Conservation (phyloP, 192 early-diverging fungal genomes). For the Martensiomyces pterosporus region DNA sequence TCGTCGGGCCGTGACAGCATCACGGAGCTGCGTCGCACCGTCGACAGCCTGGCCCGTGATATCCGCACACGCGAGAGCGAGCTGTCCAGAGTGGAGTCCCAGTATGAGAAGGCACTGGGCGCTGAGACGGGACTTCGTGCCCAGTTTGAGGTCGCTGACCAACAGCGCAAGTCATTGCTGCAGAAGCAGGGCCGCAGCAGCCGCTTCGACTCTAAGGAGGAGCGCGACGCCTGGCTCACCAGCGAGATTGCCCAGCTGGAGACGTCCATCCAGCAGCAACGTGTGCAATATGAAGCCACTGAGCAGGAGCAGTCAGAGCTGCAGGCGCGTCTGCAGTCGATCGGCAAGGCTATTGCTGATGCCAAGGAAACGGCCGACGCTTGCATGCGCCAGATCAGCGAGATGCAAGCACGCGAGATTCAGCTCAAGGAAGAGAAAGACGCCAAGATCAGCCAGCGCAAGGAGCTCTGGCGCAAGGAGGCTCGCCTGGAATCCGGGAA, state of each 20-base stretch:
- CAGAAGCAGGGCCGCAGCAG: constrained; percentile 83
- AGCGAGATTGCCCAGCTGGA: constrained; percentile 67
- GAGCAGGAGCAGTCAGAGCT: constrained; percentile 35
- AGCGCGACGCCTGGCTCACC: constrained; percentile 77
- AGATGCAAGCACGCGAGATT: constrained; percentile 37
- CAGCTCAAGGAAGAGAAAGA: constrained; percentile 44
- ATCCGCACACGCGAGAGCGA: constrained; percentile 54
- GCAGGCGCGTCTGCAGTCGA: constrained; percentile 19
- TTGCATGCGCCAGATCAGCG: constrained; percentile 19
- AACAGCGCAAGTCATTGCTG: constrained; percentile 71
- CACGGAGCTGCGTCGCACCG: constrained; percentile 43
- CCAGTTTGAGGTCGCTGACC: constrained; percentile 64
- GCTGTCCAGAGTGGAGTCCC: constrained; percentile 59
- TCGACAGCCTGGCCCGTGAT: constrained; percentile 23
- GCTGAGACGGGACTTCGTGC: constrained; percentile 60
- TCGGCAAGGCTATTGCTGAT: constrained; percentile 19
- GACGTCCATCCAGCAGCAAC: constrained; percentile 49
- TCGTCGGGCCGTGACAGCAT: constrained; percentile 47
- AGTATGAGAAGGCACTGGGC: constrained; percentile 57
- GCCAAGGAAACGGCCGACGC: constrained; percentile 22
- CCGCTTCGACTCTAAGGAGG: constrained; percentile 65
- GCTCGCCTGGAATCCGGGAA: constrained; percentile 62
- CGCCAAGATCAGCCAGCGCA: constrained; percentile 43
- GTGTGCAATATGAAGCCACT: constrained; percentile 49
- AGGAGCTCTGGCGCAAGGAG: constrained; percentile 88